phyloP scores from a whole-genome alignment of 1,284 basidiomycete species.

The Xanthoconium separans region DNA sequence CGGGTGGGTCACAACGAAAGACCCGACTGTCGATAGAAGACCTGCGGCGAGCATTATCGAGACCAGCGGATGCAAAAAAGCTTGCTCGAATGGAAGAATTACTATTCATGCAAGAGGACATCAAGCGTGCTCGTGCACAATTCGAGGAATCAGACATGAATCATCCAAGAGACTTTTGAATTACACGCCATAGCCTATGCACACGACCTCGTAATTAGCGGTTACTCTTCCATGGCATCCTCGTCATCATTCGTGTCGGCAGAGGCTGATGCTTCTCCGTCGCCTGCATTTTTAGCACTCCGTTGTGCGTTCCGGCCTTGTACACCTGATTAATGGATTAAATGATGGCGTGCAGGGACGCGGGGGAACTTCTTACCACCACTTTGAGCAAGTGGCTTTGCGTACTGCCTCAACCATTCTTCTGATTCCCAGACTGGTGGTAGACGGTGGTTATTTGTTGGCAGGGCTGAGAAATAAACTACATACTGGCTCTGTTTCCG shows the following conservation, averaged over 20 bases:
- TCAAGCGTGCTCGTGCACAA: constrained; percentile 82
- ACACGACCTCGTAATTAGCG: not conserved
- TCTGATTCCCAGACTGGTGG: constrained; percentile 82
- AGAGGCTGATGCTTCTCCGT: constrained; percentile 23
- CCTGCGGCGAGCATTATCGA: constrained; percentile 69
- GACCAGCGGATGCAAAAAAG: constrained; percentile 81
- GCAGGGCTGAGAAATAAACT: not conserved
- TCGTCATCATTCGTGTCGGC: constrained; percentile 36
- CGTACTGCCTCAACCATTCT: constrained; percentile 74
- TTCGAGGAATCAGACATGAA: constrained; percentile 69
- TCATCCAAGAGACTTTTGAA: constrained; percentile 46
- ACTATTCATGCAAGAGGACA: constrained; percentile 89
- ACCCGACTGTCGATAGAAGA: constrained; percentile 79
- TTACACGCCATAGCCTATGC: not conserved
- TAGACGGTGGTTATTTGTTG: constrained; percentile 7
- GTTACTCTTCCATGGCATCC: constrained; percentile 63
- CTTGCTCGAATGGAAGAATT: constrained; percentile 87
- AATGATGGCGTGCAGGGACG: constrained; percentile 10
- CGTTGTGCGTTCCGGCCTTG: constrained; percentile 46
- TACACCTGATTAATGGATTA: constrained; percentile 43
- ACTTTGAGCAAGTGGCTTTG: constrained; percentile 68
- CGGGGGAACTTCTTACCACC: constrained; percentile 51
- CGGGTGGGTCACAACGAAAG: constrained; percentile 66
- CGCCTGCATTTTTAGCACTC: constrained; percentile 15
- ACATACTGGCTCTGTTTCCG: constrained; percentile 73